These are phyloP conservation scores for Arthrobotrys megalospora DNA, from an alignment of 2,329 filamentous ascomycete genomes.

Conservation along the genomic window DNA sequence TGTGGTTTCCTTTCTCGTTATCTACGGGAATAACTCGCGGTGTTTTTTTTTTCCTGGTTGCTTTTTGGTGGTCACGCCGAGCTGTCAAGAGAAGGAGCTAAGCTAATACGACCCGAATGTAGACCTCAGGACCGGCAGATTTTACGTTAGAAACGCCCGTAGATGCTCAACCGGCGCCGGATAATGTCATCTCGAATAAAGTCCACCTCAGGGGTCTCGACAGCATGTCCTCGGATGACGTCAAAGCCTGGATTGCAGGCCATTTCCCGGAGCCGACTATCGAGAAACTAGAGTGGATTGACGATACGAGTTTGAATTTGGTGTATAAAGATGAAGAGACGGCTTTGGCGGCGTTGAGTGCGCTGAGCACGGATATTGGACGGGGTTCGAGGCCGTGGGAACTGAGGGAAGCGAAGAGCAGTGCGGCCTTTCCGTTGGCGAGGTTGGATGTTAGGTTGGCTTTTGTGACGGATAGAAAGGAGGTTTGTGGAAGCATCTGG, in stretches of 20 bases:
- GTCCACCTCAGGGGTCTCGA: conserved; percentile 89
- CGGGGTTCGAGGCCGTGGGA: conserved; percentile 71
- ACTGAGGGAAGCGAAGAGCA: conserved; percentile 78
- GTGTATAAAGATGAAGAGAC: conserved; percentile 76
- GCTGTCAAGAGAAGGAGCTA: neutral
- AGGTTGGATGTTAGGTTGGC: conserved; percentile 81
- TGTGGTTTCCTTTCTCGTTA: conserved; percentile 4
- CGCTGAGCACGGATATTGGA: conserved; percentile 68
- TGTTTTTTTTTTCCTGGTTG: neutral
- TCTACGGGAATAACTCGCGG: neutral
- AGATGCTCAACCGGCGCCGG: conserved; percentile 20
- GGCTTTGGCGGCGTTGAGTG: conserved; percentile 72
- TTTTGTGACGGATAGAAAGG: conserved; percentile 83
- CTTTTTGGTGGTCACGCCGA: neutral
- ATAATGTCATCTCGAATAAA: conserved; percentile 72
- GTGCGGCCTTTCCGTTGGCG: conserved; percentile 78
- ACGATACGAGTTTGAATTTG: conserved; percentile 86
- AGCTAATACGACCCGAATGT: conserved; percentile 8
- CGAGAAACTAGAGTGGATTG: conserved; percentile 88
- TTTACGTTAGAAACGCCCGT: conserved; percentile 37
- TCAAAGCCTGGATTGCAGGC: conserved; percentile 80
- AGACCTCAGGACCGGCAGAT: conserved; percentile 29
- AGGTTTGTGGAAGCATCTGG: conserved; percentile 64
- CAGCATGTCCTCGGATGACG: conserved; percentile 82
- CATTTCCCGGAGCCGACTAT: conserved; percentile 75